Conservation (phyloP, 495 filamentous ascomycete genomes). For the Tuber brumale region DNA sequence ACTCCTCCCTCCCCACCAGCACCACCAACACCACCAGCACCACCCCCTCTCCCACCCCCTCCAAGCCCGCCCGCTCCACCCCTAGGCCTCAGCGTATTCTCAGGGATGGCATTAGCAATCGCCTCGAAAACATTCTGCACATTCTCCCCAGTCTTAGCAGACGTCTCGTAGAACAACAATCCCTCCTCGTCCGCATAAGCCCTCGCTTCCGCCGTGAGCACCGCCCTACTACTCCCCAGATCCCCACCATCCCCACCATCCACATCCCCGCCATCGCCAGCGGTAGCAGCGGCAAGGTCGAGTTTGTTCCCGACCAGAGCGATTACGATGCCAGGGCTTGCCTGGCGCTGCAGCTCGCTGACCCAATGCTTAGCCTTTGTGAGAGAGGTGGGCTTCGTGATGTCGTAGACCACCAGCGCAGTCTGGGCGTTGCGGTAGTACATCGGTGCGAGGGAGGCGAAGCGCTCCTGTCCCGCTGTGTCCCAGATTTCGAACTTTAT, state of each 20-base stretch:
- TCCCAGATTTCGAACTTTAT: slow-evolving; percentile 99
- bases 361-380: slow-evolving; percentile 99
- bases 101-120: slow-evolving; percentile 95
- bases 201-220: slow-evolving; percentile 81
- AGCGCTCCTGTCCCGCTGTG: slow-evolving; percentile 96
- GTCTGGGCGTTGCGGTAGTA: slow-evolving; percentile 99
- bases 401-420: slow-evolving; percentile 97
- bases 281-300: slow-evolving; percentile 57
- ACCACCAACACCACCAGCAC: slow-evolving; percentile 48
- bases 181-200: slow-evolving; percentile 90
- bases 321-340: slow-evolving; percentile 95
- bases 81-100: slow-evolving; percentile 85
- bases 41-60: slow-evolving; percentile 41
- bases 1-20: slow-evolving; percentile 49
- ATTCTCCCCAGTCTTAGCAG: slow-evolving; percentile 89
- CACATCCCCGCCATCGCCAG: slow-evolving; percentile 56
- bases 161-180: slow-evolving; percentile 93
- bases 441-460: slow-evolving; percentile 95
- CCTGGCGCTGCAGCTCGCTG: slow-evolving; percentile 92
- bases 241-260: slow-evolving; percentile 63
- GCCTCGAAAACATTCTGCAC: slow-evolving; percentile 94
- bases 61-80: slow-evolving; percentile 60
- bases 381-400: slow-evolving; percentile 92
- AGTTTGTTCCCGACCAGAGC: slow-evolving; percentile 96
- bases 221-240: slow-evolving; percentile 34